These are phyloP conservation scores for Turritis glabra DNA, from an alignment of 345 rosid genomes.

Conservation along the genomic window DNA sequence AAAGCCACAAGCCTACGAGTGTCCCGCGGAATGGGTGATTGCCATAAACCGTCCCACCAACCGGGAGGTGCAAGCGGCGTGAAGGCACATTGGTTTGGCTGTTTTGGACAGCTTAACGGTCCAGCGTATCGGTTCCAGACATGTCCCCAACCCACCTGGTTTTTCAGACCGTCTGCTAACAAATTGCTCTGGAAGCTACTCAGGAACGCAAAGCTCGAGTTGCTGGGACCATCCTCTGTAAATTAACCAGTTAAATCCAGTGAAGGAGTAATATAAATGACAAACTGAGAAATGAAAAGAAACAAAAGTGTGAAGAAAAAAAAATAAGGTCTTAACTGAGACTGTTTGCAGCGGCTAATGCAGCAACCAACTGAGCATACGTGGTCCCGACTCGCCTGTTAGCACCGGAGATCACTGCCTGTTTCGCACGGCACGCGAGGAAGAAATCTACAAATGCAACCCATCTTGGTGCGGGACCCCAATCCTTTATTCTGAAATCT, in stretches of 20 bases:
- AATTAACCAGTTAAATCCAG: neutral
- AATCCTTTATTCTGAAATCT: constrained; percentile 82
- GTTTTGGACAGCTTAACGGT: constrained; percentile 78
- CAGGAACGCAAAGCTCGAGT: constrained; percentile 61
- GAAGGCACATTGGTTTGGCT: constrained; percentile 78
- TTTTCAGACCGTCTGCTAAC: constrained; percentile 62
- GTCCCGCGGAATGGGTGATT: constrained; percentile 81
- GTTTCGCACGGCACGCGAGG: constrained; percentile 84
- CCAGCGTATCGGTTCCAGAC: constrained; percentile 96
- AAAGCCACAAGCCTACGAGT: constrained; percentile 59
- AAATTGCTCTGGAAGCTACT: constrained; percentile 90
- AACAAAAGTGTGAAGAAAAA: neutral
- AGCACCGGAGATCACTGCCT: constrained; percentile 83
- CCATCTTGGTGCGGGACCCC: constrained; percentile 99
- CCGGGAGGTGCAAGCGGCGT: constrained; percentile 94
- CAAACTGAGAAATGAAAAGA: neutral
- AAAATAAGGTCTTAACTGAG: constrained; percentile 49
- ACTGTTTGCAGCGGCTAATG: constrained; percentile 82
- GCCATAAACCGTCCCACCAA: constrained; percentile 99
- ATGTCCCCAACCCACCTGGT: constrained; percentile 97
- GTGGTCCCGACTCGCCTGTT: constrained; percentile 92
- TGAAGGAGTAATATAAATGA: neutral
- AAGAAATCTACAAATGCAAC: constrained; percentile 99
- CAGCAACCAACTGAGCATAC: constrained; percentile 86
- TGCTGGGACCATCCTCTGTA: constrained; percentile 64